These are phyloP conservation scores for Peniophora sp. DNA, from an alignment of 1,284 basidiomycete species.

Conservation along the genomic window DNA sequence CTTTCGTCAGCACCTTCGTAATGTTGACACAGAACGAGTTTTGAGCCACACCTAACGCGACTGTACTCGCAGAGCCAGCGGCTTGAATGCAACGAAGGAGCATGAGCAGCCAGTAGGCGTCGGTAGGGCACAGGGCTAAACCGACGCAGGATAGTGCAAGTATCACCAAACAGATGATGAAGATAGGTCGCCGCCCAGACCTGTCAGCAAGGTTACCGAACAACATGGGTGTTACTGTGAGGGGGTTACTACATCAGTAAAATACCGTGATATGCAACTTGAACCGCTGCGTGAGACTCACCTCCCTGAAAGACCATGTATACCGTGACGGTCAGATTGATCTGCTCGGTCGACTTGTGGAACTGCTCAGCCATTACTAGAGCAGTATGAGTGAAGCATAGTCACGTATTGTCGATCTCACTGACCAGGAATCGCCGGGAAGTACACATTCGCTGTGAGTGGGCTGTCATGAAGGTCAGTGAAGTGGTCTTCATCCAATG, in stretches of 20 bases:
- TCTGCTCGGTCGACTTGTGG: slow-evolving; percentile 54
- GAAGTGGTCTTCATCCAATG: background rate
- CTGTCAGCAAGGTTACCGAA: background rate
- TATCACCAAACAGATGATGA: slow-evolving; percentile 12
- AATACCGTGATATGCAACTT: too few species aligned
- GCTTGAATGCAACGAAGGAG: slow-evolving; percentile 40
- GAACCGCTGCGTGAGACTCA: too few species aligned
- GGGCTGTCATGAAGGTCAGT: slow-evolving; percentile 37
- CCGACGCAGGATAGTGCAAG: slow-evolving; percentile 34
- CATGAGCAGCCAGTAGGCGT: slow-evolving; percentile 40
- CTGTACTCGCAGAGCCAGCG: slow-evolving; percentile 35
- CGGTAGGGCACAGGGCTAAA: slow-evolving; percentile 36
- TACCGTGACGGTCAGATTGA: slow-evolving; percentile 73
- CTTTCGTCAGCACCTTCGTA: background rate
- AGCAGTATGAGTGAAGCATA: background rate
- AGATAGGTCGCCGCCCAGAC: background rate
- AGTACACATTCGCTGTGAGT: slow-evolving; percentile 68
- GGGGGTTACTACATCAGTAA: slow-evolving; percentile 36
- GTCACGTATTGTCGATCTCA: too few species aligned
- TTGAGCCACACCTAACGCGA: slow-evolving; percentile 31
- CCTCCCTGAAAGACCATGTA: slow-evolving; percentile 72
- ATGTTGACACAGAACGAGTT: background rate
- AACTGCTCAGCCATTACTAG: slow-evolving; percentile 49
- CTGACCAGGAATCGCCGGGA: slow-evolving; percentile 60
- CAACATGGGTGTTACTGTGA: slow-evolving; percentile 29